Conservation (phyloP, 176 grass and related monocot genomes). For the Microstegium vimineum region DNA sequence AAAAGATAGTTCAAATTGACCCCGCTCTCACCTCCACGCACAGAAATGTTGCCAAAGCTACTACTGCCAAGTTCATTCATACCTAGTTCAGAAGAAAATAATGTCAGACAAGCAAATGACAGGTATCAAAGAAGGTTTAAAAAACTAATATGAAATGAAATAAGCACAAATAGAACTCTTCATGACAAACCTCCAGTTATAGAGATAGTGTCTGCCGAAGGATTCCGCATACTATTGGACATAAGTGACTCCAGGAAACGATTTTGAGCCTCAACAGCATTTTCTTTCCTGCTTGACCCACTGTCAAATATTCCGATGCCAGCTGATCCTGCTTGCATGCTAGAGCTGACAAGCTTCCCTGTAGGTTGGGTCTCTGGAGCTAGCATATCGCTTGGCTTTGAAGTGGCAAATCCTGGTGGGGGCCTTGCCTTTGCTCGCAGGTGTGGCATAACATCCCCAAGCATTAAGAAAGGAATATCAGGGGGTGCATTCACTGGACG, state of each 20-base stretch:
- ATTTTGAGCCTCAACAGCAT: slow-evolving; percentile 69
- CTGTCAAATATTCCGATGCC: slow-evolving; percentile 51
- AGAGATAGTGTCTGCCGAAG: slow-evolving; percentile 33
- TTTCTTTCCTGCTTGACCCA: slow-evolving; percentile 36
- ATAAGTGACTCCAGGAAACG: slow-evolving; percentile 93
- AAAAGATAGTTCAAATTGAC: slow-evolving; percentile 72
- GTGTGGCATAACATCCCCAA: slow-evolving; percentile 99
- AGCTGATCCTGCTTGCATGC: slow-evolving; percentile 35
- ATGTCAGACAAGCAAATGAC: slow-evolving; percentile 12
- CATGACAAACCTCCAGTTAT: slow-evolving; percentile 59
- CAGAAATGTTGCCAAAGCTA: slow-evolving; percentile 42
- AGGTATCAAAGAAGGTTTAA: not conserved
- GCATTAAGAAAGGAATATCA: slow-evolving; percentile 80
- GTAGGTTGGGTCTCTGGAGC: slow-evolving; percentile 26
- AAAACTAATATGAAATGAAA: slow-evolving; percentile 1
- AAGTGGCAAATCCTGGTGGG: slow-evolving; percentile 80
- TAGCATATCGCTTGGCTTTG: slow-evolving; percentile 53
- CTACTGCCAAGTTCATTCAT: slow-evolving; percentile 50
- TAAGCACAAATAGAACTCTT: slow-evolving; percentile 8
- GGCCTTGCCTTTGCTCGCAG: slow-evolving; percentile 80
- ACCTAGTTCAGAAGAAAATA: slow-evolving; percentile 40
- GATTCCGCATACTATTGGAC: slow-evolving; percentile 53
- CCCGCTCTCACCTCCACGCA: slow-evolving; percentile 42
- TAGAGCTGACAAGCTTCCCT: slow-evolving; percentile 51
- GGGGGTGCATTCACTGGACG: slow-evolving; percentile 51